These are phyloP conservation scores for Tylopilus sp. DNA, from an alignment of 768 basidiomycete genomes.

Conservation along the genomic window DNA sequence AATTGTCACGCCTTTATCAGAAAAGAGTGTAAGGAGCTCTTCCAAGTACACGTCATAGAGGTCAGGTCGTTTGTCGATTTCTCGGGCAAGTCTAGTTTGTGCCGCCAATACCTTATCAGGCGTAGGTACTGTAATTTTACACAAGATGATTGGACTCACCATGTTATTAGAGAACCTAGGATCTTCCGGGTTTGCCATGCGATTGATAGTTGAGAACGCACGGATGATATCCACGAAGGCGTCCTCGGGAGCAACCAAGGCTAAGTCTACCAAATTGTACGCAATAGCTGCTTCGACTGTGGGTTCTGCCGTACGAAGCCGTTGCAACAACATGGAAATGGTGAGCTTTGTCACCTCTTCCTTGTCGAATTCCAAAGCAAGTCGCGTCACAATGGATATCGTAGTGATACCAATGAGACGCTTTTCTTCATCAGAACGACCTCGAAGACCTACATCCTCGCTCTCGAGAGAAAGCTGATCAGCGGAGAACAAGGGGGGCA, in stretches of 20 bases:
- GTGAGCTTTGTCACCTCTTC: conserved; percentile 90
- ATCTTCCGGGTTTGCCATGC: conserved; percentile 85
- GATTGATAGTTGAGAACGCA: conserved; percentile 80
- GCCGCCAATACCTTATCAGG: conserved; percentile 73
- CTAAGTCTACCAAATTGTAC: conserved; percentile 87
- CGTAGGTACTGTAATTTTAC: background rate
- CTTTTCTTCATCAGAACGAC: conserved; percentile 80
- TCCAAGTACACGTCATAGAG: conserved; percentile 75
- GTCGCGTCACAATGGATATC: conserved; percentile 83
- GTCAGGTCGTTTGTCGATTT: conserved; percentile 69
- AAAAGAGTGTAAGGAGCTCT: conserved; percentile 84
- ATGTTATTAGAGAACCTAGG: conserved; percentile 87
- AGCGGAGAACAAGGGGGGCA: conserved; percentile 27
- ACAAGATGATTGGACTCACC: conserved; percentile 39
- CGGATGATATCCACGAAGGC: conserved; percentile 82
- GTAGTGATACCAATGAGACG: conserved; percentile 84
- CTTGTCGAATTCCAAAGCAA: conserved; percentile 81
- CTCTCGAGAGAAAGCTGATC: conserved; percentile 54
- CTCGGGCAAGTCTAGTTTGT: conserved; percentile 84
- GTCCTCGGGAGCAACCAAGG: conserved; percentile 69
- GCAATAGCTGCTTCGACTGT: conserved; percentile 90
- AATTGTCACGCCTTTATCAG: conserved; percentile 87
- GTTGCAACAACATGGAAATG: conserved; percentile 89
- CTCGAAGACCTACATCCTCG: conserved; percentile 59
- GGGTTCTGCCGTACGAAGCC: conserved; percentile 79